Conservation (phyloP, 2,329 filamentous ascomycete genomes). For the Arthroderma uncinatum region DNA sequence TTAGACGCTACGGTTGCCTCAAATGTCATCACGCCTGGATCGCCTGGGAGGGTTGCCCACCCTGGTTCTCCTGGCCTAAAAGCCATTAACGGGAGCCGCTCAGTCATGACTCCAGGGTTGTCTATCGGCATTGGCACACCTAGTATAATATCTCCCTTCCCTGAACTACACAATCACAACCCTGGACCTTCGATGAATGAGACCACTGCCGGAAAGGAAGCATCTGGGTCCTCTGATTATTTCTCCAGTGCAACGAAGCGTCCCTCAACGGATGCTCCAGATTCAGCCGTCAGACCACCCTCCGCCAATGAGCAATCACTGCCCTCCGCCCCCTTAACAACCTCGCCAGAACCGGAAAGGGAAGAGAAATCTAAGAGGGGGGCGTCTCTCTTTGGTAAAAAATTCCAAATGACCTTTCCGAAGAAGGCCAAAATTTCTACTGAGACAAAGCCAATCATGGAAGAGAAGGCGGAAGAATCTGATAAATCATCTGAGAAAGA, state of each 20-base stretch:
- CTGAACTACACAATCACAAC: conserved; percentile 24
- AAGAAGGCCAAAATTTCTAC: conserved; percentile 66
- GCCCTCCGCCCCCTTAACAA: neutral
- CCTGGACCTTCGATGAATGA: conserved; percentile 25
- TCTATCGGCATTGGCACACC: conserved; percentile 70
- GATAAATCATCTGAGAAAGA: conserved; percentile 43
- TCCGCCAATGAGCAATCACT: conserved; percentile 14
- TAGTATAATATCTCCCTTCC: conserved; percentile 17
- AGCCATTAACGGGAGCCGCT: conserved; percentile 54
- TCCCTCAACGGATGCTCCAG: conserved; percentile 19
- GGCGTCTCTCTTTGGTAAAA: conserved; percentile 63
- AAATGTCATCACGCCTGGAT: conserved; percentile 10
- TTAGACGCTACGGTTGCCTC: conserved; percentile 53
- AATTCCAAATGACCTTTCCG: conserved; percentile 63
- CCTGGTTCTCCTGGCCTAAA: conserved; percentile 3
- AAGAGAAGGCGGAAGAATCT: conserved; percentile 57
- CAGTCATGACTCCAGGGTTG: conserved; percentile 61
- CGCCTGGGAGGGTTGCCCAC: neutral
- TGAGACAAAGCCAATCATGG: conserved; percentile 60
- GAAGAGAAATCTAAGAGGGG: conserved; percentile 46
- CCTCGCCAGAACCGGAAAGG: conserved; percentile 32
- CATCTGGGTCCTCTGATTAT: conserved; percentile 10
- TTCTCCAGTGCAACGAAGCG: conserved; percentile 9
- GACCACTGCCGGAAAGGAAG: conserved; percentile 13
- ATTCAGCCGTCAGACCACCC: conserved; percentile 25